Evolutionary conservation across 805 yeast species (phyloP).

Genomic region (Blastobotrys americana): DNA sequence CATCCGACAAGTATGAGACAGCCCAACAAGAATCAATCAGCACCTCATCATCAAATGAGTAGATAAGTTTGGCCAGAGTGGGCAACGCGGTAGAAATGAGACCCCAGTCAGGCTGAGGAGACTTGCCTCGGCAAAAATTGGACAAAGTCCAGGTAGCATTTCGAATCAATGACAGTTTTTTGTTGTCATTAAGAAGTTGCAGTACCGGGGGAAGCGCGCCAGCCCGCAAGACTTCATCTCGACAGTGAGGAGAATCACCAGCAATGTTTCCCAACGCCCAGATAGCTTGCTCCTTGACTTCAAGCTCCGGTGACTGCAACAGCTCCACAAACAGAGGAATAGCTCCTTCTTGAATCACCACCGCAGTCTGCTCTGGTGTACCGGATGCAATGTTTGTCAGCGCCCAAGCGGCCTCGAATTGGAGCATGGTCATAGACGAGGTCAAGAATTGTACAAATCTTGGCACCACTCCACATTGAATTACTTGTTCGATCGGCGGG

Average conservation of each 20-base stretch:
- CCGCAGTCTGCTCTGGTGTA: slow-evolving; percentile 76
- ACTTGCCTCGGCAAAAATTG: slow-evolving; percentile 92
- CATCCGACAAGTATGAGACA: slow-evolving; percentile 88
- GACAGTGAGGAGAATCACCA: slow-evolving; percentile 85
- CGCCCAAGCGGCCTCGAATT: slow-evolving; percentile 99
- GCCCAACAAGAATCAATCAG: slow-evolving; percentile 99
- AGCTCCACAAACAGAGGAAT: slow-evolving; percentile 85
- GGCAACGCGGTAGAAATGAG: slow-evolving; percentile 83
- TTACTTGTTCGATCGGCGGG: slow-evolving; percentile 93
- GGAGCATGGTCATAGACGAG: slow-evolving; percentile 71
- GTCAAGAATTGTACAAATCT: slow-evolving; percentile 80
- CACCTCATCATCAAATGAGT: slow-evolving; percentile 86
- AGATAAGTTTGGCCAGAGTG: slow-evolving; percentile 82
- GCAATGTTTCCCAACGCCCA: slow-evolving; percentile 99
- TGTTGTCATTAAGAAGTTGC: slow-evolving; percentile 66
- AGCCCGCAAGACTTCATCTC: slow-evolving; percentile 80
- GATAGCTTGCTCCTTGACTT: slow-evolving; percentile 96
- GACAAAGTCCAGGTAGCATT: slow-evolving; percentile 98
- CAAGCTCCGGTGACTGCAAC: slow-evolving; percentile 71
- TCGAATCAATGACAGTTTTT: slow-evolving; percentile 75
- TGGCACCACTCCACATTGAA: slow-evolving; percentile 90
- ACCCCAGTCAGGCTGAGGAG: slow-evolving; percentile 94
- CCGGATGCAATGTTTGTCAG: slow-evolving; percentile 97
- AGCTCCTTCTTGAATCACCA: slow-evolving; percentile 89
- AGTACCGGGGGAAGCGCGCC: slow-evolving; percentile 88